Base-by-base conservation (phyloP, 345 rosid species). In the Corymbia maculata region DNA sequence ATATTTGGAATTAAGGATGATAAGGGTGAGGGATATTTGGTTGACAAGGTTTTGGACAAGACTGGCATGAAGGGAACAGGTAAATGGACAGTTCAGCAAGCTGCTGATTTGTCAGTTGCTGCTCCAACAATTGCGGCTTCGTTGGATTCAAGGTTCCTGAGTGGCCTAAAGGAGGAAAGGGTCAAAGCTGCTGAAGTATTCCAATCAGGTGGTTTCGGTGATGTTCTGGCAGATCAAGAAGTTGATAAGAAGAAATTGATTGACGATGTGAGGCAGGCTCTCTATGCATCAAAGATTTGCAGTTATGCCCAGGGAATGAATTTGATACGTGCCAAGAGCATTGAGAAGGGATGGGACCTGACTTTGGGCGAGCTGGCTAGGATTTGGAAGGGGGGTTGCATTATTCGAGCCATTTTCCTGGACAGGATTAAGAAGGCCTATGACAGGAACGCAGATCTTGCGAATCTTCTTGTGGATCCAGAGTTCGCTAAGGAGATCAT, bases 241-340 rank as follows among this genome's bases (percentile, higher is more conserved):
- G 95, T 97, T 59, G 98, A 97, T 94, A 97, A 97, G 94, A 88
- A 91, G 86, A 95, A 94, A 91, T 92, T 97, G 90, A 91, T 97
- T 36, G 95, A 97, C 7, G 98, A 96, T 52, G 99, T 97, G 87
- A 94, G 99, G 93, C 92, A 93, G 85, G 98, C 99, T 85, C 99
- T 97, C 14, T 97, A 96, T 89, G 97, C 99, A 44, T 92, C 99
- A 85, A 97, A 96, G 93, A 97, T 97, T 85, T 96, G 99, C 86
- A 97, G 99, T 87, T 97, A 97, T 85, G 99, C 99, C 17, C 99
- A 97, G 91, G 99, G 99, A 55, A 97, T 97, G 99, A 97, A 97
- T 92, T 92, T 97, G 66, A 95, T 97, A 89, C 96, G 98, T 44
- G 97, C 99, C 59, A 97, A 97, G 94, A 96, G 99, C 88, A 61